Evolutionary conservation across 257 asterid species (phyloP).

Genomic region (Prunella vulgaris): DNA sequence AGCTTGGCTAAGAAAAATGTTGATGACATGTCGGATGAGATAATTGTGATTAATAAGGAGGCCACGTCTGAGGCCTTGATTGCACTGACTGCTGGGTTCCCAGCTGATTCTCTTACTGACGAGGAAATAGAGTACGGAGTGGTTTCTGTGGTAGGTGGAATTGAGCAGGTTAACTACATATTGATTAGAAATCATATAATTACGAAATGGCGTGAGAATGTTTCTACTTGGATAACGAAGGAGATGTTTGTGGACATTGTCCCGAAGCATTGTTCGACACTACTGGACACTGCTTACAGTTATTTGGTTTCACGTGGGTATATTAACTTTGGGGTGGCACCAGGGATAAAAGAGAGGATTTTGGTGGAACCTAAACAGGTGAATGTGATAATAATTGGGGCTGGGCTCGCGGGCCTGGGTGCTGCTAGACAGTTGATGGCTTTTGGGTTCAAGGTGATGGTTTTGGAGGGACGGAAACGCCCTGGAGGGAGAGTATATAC

Average conservation of each 20-base stretch:
- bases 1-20: constrained; percentile 24
- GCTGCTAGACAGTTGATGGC: constrained; percentile 97
- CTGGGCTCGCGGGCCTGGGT: constrained; percentile 91
- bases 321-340: constrained; percentile 90
- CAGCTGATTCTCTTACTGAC: constrained; percentile 87
- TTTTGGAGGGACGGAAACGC: constrained; percentile 83
- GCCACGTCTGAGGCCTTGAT: constrained; percentile 88
- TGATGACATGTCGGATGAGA: constrained; percentile 70
- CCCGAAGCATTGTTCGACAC: constrained; percentile 58
- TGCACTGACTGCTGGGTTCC: constrained; percentile 88
- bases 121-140: constrained; percentile 91
- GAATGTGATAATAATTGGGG: constrained; percentile 77
- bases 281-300: constrained; percentile 61
- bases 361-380: constrained; percentile 43
- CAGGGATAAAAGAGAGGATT: constrained; percentile 59
- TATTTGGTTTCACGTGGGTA: constrained; percentile 80
- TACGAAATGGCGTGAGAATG: constrained; percentile 81
- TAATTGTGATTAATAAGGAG: constrained; percentile 84
- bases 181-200: constrained; percentile 81
- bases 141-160: constrained; percentile 85
- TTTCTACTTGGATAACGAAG: constrained; percentile 66
- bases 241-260: constrained; percentile 69
- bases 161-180: constrained; percentile 91
- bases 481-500: constrained; percentile 94
- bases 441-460: constrained; percentile 79